These are phyloP conservation scores for Aegilops sharonensis DNA, from an alignment of 176 grass and related monocot genomes.

Conservation along the genomic window DNA sequence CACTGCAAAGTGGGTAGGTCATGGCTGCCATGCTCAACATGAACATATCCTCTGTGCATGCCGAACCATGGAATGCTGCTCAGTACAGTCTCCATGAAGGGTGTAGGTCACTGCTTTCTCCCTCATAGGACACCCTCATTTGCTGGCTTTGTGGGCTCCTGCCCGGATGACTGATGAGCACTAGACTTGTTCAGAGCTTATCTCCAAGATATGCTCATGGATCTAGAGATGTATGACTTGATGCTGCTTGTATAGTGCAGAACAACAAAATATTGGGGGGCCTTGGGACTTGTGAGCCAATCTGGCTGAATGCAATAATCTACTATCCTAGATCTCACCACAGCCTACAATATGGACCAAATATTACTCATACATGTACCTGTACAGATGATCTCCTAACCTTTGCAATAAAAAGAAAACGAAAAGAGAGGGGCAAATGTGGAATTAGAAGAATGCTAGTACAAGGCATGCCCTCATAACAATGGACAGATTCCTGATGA, in stretches of 20 bases:
- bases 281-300: conserved; percentile 37
- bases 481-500: conserved; percentile 58
- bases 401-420: not conserved
- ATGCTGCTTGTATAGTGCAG: not conserved
- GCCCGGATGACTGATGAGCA: conserved; percentile 2
- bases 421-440: conserved; percentile 16
- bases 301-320: conserved; percentile 22
- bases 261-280: conserved; percentile 19
- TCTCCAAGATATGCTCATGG: conserved; percentile 15
- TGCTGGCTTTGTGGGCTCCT: conserved; percentile 2
- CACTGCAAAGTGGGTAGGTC: conserved; percentile 26
- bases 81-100: not conserved
- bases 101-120: conserved; percentile 10
- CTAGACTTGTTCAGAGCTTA: not conserved
- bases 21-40: conserved; percentile 31
- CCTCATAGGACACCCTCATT: conserved; percentile 9
- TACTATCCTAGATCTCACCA: conserved; percentile 26
- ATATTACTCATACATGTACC: not conserved
- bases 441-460: conserved; percentile 22
- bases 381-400: conserved; percentile 17
- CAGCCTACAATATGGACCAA: conserved; percentile 5
- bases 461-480: conserved; percentile 40
- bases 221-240: conserved; percentile 21
- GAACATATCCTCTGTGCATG: conserved; percentile 14
- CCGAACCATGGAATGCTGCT: not conserved